Evolutionary conservation across 495 filamentous ascomycete genomes (phyloP).

Genomic region (Talaromyces adpressus): DNA sequence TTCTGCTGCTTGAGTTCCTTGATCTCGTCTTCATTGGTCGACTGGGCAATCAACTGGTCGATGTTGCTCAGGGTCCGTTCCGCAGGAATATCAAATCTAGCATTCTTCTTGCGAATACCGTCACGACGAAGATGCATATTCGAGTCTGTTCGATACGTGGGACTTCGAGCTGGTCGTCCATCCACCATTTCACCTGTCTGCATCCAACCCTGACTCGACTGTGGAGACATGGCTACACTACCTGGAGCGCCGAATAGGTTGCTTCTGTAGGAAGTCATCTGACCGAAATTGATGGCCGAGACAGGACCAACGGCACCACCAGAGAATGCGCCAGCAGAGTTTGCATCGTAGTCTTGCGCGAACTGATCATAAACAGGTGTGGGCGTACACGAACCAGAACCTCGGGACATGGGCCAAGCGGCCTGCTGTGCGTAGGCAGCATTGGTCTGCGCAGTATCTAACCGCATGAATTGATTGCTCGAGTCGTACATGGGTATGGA

Average conservation of each 20-base stretch:
- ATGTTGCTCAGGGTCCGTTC: slow-evolving; percentile 93
- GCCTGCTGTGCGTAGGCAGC: slow-evolving; percentile 44
- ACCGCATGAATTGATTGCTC: slow-evolving; percentile 49
- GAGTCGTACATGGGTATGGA: slow-evolving; percentile 29
- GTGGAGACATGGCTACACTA: slow-evolving; percentile 52
- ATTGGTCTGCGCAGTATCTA: slow-evolving; percentile 44
- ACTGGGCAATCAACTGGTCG: slow-evolving; percentile 83
- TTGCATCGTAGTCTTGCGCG: slow-evolving; percentile 50
- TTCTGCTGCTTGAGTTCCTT: slow-evolving; percentile 99
- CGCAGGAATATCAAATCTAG: slow-evolving; percentile 92
- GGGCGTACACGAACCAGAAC: slow-evolving; percentile 53
- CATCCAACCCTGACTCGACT: slow-evolving; percentile 59
- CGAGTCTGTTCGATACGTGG: slow-evolving; percentile 70
- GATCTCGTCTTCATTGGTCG: slow-evolving; percentile 85
- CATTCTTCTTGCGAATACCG: slow-evolving; percentile 99
- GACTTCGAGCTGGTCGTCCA: slow-evolving; percentile 66
- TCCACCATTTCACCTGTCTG: slow-evolving; percentile 51
- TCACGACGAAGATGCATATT: slow-evolving; percentile 70
- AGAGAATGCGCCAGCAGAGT: slow-evolving; percentile 45
- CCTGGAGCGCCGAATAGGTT: slow-evolving; percentile 34
- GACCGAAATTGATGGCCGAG: slow-evolving; percentile 36
- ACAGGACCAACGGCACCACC: slow-evolving; percentile 46
- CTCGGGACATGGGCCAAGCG: slow-evolving; percentile 35
- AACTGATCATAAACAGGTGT: slow-evolving; percentile 57
- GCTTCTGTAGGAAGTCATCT: slow-evolving; percentile 35